These are phyloP conservation scores for Terfezia boudieri DNA, from an alignment of 495 filamentous ascomycete genomes.

Conservation along the genomic window DNA sequence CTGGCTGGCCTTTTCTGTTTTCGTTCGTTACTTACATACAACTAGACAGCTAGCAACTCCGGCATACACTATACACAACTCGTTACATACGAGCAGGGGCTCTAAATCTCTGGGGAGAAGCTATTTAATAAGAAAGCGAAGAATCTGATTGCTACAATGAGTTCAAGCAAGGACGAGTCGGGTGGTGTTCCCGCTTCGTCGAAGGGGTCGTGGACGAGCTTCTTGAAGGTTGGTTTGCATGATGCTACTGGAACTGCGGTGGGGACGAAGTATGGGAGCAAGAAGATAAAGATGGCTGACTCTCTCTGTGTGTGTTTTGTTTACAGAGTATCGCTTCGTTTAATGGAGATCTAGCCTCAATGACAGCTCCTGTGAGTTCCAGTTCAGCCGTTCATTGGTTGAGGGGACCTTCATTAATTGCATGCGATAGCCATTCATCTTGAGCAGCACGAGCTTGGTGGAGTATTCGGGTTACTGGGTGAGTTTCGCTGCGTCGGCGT, in stretches of 20 bases:
- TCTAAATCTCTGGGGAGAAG: too few relatives aligned
- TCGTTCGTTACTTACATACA: too few relatives aligned
- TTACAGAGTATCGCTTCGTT: slow-evolving; percentile 77
- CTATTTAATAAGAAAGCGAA: too few relatives aligned
- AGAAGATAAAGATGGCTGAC: neutral
- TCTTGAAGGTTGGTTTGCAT: slow-evolving; percentile 18
- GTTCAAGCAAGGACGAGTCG: slow-evolving; percentile 10
- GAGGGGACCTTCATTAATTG: too few relatives aligned
- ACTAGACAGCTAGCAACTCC: too few relatives aligned
- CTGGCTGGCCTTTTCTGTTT: too few relatives aligned
- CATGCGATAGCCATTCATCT: slow-evolving; percentile 48
- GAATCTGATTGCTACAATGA: slow-evolving; percentile 3
- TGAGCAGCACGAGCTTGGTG: slow-evolving; percentile 70
- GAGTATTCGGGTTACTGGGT: slow-evolving; percentile 93
- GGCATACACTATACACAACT: too few relatives aligned
- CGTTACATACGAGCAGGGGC: too few relatives aligned
- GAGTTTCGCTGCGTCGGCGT: neutral
- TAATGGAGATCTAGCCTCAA: slow-evolving; percentile 79
- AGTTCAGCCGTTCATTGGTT: neutral
- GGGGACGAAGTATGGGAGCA: neutral
- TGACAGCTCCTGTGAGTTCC: slow-evolving; percentile 48
- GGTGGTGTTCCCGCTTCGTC: slow-evolving; percentile 14
- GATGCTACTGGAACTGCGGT: slow-evolving; percentile 1
- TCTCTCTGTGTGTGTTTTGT: neutral
- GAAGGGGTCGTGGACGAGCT: slow-evolving; percentile 21